Evolutionary conservation across 2,329 filamentous ascomycete genomes (phyloP).

Genomic region (Tolypocladium album): DNA sequence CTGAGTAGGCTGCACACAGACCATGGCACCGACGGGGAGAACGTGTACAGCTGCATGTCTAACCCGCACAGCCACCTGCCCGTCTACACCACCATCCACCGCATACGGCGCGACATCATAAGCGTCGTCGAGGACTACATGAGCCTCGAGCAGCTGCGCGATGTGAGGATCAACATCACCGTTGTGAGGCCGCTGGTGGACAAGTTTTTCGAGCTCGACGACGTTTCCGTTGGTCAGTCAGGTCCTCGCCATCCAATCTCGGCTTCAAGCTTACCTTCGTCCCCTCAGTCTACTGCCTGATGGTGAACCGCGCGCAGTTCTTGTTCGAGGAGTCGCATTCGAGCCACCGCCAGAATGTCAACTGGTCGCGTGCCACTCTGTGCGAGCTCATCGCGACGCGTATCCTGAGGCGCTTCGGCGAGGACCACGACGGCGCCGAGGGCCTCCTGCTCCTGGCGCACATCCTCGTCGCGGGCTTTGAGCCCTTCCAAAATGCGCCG

Average conservation of each 20-base stretch:
- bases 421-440: constrained; percentile 60
- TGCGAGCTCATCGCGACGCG: constrained; percentile 74
- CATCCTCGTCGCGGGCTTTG: constrained; percentile 72
- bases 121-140: constrained; percentile 52
- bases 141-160: constrained; percentile 65
- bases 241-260: not conserved
- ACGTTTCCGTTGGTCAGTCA: constrained; percentile 61
- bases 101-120: constrained; percentile 53
- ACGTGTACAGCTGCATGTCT: constrained; percentile 40
- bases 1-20: constrained; percentile 20
- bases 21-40: constrained; percentile 16
- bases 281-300: constrained; percentile 60
- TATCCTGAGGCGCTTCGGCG: constrained; percentile 67
- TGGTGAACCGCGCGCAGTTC: constrained; percentile 75
- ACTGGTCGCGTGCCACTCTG: constrained; percentile 64
- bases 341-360: constrained; percentile 70
- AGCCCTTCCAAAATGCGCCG: constrained; percentile 77
- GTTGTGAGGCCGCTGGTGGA: constrained; percentile 77
- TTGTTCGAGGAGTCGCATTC: constrained; percentile 66
- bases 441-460: constrained; percentile 67
- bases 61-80: constrained; percentile 54
- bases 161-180: constrained; percentile 70
- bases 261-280: not conserved
- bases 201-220: constrained; percentile 66
- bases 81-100: constrained; percentile 70